Percentiles rank a stretch among this genome's conserved stretches.
Conservation (phyloP, 192 early-diverging fungal species). For the Coemansia sp. region DNA sequence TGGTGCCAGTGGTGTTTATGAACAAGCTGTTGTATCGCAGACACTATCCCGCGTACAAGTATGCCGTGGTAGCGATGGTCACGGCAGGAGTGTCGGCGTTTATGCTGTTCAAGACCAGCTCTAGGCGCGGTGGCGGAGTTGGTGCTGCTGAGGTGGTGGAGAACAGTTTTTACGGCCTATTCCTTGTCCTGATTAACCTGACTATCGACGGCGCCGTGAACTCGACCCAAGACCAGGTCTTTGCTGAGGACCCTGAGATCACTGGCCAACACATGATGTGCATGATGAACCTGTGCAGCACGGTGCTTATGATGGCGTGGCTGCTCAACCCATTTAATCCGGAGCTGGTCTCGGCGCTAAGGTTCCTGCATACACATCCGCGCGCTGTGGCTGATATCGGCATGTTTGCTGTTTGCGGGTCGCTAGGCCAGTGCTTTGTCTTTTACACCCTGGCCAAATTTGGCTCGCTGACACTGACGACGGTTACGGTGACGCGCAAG, state of each 20-base stretch:
- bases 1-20: slow-evolving; percentile 96
- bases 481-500: slow-evolving; percentile 94
- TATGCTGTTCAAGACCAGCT: slow-evolving; percentile 75
- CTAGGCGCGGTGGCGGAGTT: not conserved
- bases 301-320: slow-evolving; percentile 70
- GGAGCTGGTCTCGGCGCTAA: slow-evolving; percentile 72
- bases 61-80: slow-evolving; percentile 81
- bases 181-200: slow-evolving; percentile 81
- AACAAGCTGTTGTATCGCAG: slow-evolving; percentile 87
- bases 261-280: slow-evolving; percentile 96
- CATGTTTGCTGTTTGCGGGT: slow-evolving; percentile 88
- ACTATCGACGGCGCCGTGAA: slow-evolving; percentile 93
- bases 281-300: slow-evolving; percentile 86
- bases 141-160: slow-evolving; percentile 33
- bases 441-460: slow-evolving; percentile 90
- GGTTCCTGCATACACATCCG: slow-evolving; percentile 77
- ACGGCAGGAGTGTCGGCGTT: slow-evolving; percentile 90
- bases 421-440: slow-evolving; percentile 97
- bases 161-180: slow-evolving; percentile 75
- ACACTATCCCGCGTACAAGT: slow-evolving; percentile 84
- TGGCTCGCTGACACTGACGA: slow-evolving; percentile 88
- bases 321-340: slow-evolving; percentile 73
- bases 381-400: slow-evolving; percentile 77
- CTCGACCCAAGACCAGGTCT: slow-evolving; percentile 94
- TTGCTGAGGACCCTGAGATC: slow-evolving; percentile 68